Evolutionary conservation across 768 basidiomycete genomes (phyloP), one percentile per base, ranked within the genome.

Genomic region (Suillus plorans): DNA sequence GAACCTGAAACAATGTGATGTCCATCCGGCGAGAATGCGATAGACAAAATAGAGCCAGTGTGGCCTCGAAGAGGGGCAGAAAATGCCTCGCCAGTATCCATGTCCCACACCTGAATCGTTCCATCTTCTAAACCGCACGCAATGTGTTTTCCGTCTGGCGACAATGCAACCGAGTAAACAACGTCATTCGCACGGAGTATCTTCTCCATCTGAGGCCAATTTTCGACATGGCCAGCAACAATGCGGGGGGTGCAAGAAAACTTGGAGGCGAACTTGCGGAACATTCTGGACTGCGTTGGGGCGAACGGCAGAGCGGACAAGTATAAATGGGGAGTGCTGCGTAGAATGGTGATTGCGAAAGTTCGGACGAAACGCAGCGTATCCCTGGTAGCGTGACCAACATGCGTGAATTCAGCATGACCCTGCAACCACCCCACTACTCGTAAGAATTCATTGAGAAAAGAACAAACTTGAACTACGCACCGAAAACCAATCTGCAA

Each of bases 241-340:
- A 60, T 20, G 34, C 8, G 39, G 0, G 63, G 37, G 31, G 44
- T 39, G n/a, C 44, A 14, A 20, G 47, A 10, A 36, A 64, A 64
- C 20, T 52, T 25, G 14, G 47, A 18, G 4, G 64, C 64, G 69
- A 69, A 76, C 73, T 44, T 71, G 2, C 4, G 5, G 2, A n/a
- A 59, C 12, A 63, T 22, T 8, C 0, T 34, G 65, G 22, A 80
- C 77, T 64, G 44, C 12, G 20, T 28, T 42, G 72, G 73, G 22
- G 68, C 57, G 57, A 73, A 73, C 13, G 72, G 71, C 6, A 74
- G 37, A 3, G 67, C 72, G 18, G 72, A 73, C 14, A 73, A 9
- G 63, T 73, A 73, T 14, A 74, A 64, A 45, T 74, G 73, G 1
- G 72, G 72, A 4, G 64, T 66, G 65, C 68, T 70, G 31, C 69